Base-by-base conservation (phyloP, 1,284 basidiomycete species). In the Leccinum subrobustum region DNA sequence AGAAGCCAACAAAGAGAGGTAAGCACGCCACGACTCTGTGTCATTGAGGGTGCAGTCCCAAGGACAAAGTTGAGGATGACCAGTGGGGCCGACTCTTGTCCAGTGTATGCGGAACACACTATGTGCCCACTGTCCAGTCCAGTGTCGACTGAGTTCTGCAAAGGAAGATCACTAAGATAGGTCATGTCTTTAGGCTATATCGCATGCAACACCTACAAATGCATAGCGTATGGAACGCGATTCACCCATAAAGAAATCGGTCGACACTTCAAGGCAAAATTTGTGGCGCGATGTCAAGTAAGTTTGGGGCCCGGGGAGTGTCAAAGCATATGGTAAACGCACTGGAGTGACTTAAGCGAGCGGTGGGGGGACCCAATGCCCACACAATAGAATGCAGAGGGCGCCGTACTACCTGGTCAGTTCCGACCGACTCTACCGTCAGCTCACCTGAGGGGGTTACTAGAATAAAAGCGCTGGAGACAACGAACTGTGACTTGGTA, bases 231-330 rank as follows among this genome's bases (percentile, higher is more conserved):
- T 59, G 55, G 54, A 60, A 65, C 61, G 52, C 27, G 29, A 31
- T 52, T 44, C 8, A 60, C 59, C 59, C 59, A 56, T 51, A 59
- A 44, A 47, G 25, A 18, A n/a, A 51, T 29, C 0, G 33, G 27
- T 27, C 9, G 57, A 67, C 54, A 8, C 27, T 61, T 60, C 3
- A 8, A 56, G 68, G 51, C 5, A 72, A 70, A 12, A 60, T 39
- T 16, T 72, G 68, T 73, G 68, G 68, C 63, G 69, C 9, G 29
- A 58, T 29, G 59, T 60, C 59, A 54, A 37, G 55, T 20, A 25
- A 23, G 23, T 25, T 20, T 25, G 37, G 50, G 29, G 29, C 29
- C 29, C 9, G 29, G 3, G 16, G 39, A 33, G 1, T 14, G 29
- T 37, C 20, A 39, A 55, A 39, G 20, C n/a, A 23, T 23, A 55